Evolutionary conservation across 805 yeast genomes (phyloP).

Genomic region (Saccharomycopsis capsularis): DNA sequence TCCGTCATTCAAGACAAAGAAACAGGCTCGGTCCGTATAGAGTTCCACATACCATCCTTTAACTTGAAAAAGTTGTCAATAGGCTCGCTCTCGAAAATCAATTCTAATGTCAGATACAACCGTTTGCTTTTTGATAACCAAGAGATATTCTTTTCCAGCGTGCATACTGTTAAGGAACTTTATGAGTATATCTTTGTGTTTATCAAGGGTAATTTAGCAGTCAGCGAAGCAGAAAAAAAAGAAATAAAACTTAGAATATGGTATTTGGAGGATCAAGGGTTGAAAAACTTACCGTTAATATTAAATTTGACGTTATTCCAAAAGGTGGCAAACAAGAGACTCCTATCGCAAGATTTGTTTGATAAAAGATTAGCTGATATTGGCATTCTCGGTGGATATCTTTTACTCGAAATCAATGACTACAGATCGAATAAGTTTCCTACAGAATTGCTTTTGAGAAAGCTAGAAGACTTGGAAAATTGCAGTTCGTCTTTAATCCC

Average conservation of each 20-base stretch:
- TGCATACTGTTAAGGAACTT: slow-evolving; percentile 11
- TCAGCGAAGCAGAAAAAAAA: background rate
- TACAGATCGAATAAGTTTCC: slow-evolving; percentile 10
- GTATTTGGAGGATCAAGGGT: slow-evolving; percentile 7
- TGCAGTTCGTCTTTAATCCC: background rate
- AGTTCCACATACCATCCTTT: slow-evolving; percentile 8
- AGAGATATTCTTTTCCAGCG: slow-evolving; percentile 2
- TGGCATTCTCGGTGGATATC: slow-evolving; percentile 10
- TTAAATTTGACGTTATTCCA: slow-evolving; percentile 11
- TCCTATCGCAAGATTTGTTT: slow-evolving; percentile 1
- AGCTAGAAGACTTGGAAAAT: slow-evolving; percentile 6
- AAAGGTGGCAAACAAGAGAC: slow-evolving; percentile 3
- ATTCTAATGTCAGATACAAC: background rate
- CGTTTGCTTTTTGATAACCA: slow-evolving; percentile 7
- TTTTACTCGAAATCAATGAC: slow-evolving; percentile 12
- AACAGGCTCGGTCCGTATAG: slow-evolving; percentile 1
- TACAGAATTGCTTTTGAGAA: slow-evolving; percentile 2
- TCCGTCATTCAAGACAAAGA: background rate
- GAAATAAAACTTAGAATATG: slow-evolving; percentile 11
- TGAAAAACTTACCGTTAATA: slow-evolving; percentile 7
- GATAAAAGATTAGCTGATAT: background rate
- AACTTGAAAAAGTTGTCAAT: slow-evolving; percentile 5
- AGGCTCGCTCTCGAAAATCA: slow-evolving; percentile 8
- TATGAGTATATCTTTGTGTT: slow-evolving; percentile 7
- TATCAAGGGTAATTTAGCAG: background rate